Evolutionary conservation across 208 protist species (phyloP).

Genomic region (Leishmania lainsoni): DNA sequence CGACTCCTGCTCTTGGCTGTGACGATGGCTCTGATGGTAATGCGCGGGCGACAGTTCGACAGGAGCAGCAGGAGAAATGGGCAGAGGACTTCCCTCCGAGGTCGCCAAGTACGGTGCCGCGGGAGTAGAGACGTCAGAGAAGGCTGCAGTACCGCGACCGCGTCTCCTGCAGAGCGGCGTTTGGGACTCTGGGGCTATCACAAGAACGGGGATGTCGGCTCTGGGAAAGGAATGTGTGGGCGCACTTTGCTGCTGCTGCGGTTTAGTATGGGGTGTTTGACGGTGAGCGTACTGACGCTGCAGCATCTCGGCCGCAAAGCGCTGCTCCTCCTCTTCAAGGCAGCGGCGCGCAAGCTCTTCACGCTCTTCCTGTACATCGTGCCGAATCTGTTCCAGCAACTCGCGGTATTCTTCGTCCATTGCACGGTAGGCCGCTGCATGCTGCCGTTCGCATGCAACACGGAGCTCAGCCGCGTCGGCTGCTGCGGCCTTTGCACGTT

Average conservation of each 20-base stretch:
- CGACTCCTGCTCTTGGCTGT: not conserved
- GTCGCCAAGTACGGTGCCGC: not conserved
- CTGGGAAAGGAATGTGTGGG: not conserved
- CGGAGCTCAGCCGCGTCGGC: conserved; percentile 21
- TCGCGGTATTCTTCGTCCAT: conserved; percentile 23
- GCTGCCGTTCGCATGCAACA: conserved; percentile 16
- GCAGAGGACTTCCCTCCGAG: not conserved
- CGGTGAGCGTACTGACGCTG: conserved; percentile 21
- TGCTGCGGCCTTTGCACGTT: not conserved
- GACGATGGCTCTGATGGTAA: not conserved
- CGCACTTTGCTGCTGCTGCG: not conserved
- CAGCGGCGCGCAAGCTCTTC: conserved; percentile 44
- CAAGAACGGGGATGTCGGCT: not conserved
- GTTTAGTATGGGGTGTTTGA: not conserved
- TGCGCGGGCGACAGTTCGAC: not conserved
- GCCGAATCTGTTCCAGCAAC: conserved; percentile 8
- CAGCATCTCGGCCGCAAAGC: conserved; percentile 41
- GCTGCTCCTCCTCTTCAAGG: conserved; percentile 55
- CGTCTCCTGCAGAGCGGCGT: not conserved
- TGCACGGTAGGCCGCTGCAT: conserved; percentile 11
- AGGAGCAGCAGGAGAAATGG: conserved; percentile 13
- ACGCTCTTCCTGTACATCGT: conserved; percentile 36
- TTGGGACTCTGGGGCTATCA: conserved; percentile 1
- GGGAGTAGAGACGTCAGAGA: conserved; percentile 5
- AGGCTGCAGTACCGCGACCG: not conserved